Base-by-base conservation (phyloP, 2,329 filamentous ascomycete genomes). In the Drechslerella dactyloides region DNA sequence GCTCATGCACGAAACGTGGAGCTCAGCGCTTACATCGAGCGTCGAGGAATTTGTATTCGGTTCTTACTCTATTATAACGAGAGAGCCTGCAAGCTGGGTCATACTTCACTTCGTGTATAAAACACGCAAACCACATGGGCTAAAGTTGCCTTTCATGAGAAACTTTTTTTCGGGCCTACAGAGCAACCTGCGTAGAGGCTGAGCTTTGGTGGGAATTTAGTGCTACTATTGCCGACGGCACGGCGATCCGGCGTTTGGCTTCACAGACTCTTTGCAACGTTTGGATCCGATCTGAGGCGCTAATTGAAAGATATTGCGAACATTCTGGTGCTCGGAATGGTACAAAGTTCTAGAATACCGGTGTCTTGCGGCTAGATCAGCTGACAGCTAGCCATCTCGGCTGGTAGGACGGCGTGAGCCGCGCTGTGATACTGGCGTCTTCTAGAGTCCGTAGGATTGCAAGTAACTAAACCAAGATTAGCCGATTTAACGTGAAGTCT, bases 241-340 rank as follows among this genome's bases (percentile, higher is more conserved):
- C 57, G 24, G 27, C 44, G 6, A 13, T 7, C 13, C 6, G 7
- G 6, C 13, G 33, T 7, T 13, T 37, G n/a, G n/a, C n/a, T n/a
- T n/a, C n/a, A n/a, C n/a, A n/a, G n/a, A 33, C 27, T 33, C 27
- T n/a, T n/a, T n/a, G 8, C 3, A 33, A 33, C 27, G 27, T 42
- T 13, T 46, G 19, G 35, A 61, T 13, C 52, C 30, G 17, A 40
- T 44, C 52, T 69, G 58, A 58, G 2, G 53, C 52, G n/a, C n/a
- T 13, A 69, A 48, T 21, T 57, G 37, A 50, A 15, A 40, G 24
- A 23, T 60, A 42, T 57, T 62, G 17, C 58, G 30, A 54, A 69
- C 65, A 69, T 63, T 69, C 37, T 69, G 52, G 35, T 48, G 37
- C n/a, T 24, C n/a, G 37, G 21, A 51, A 56, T 56, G 44, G 59